These are phyloP conservation scores for Beta macrorhiza DNA, from an alignment of 179 eudicot species.

Conservation along the genomic window DNA sequence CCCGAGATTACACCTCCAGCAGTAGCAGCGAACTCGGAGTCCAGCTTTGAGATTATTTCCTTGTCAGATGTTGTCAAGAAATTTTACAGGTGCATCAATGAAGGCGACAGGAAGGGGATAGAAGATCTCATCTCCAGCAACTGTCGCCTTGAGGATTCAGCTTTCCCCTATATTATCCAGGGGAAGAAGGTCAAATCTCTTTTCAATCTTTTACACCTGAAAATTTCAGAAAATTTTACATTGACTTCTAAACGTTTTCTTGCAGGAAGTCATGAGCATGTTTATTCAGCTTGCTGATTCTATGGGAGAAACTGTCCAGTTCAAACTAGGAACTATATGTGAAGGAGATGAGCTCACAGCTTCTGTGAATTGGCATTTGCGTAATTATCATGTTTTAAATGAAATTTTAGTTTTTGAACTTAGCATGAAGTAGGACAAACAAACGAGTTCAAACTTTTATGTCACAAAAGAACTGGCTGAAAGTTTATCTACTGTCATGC, in stretches of 20 bases:
- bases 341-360: constrained; percentile 51
- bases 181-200: constrained; percentile 57
- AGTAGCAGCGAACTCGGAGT: constrained; percentile 24
- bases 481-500: not conserved
- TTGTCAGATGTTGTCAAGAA: constrained; percentile 41
- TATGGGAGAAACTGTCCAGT: constrained; percentile 62
- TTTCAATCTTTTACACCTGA: not conserved
- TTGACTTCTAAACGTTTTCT: not conserved
- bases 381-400: constrained; percentile 31
- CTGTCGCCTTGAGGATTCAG: constrained; percentile 59
- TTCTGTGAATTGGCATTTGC: constrained; percentile 69
- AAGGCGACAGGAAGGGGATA: constrained; percentile 38
- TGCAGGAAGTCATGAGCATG: constrained; percentile 60
- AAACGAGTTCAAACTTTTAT: not conserved
- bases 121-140: constrained; percentile 42
- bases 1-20: constrained; percentile 6
- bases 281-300: constrained; percentile 45
- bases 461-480: not conserved
- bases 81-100: constrained; percentile 61
- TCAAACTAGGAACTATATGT: constrained; percentile 46
- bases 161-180: constrained; percentile 51
- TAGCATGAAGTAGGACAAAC: not conserved
- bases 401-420: too few species aligned
- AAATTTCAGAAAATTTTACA: not conserved
- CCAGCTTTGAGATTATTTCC: constrained; percentile 9